Percentiles rank a stretch among this genome's conserved stretches.
Evolutionary conservation across 2,329 filamentous ascomycete genomes (phyloP).

Genomic region (Phaeosphaeria sp.): DNA sequence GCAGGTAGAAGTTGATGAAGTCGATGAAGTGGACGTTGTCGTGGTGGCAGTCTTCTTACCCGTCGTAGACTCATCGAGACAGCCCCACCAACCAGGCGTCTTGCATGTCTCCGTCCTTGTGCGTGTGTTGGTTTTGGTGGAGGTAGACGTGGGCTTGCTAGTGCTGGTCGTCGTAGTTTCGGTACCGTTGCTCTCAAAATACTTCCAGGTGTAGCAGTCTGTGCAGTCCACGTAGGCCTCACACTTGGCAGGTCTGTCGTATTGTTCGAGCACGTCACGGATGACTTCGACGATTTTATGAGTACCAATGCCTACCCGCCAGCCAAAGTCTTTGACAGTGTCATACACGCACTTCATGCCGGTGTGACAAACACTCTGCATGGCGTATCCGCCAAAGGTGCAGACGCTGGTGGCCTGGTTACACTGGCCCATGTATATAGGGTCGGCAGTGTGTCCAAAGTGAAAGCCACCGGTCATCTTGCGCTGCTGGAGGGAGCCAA

Average conservation of each 20-base stretch:
- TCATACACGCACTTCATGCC: conserved; percentile 90
- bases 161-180: conserved; percentile 69
- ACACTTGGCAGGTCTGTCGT: conserved; percentile 81
- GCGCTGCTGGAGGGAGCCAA: conserved; percentile 68
- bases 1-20: conserved; percentile 50
- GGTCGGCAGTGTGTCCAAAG: conserved; percentile 95
- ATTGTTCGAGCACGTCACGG: conserved; percentile 81
- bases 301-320: conserved; percentile 88
- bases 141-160: conserved; percentile 60
- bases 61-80: conserved; percentile 69
- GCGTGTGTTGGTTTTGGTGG: conserved; percentile 53
- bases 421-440: conserved; percentile 91
- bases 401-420: conserved; percentile 89
- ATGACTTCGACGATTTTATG: conserved; percentile 92
- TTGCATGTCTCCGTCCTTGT: conserved; percentile 86
- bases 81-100: conserved; percentile 93
- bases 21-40: conserved; percentile 49
- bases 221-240: conserved; percentile 76
- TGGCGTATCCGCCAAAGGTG: conserved; percentile 88
- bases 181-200: conserved; percentile 89
- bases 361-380: conserved; percentile 92
- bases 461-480: conserved; percentile 79
- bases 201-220: conserved; percentile 94
- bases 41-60: conserved; percentile 55
- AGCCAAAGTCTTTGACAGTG: conserved; percentile 87